Base-by-base conservation (phyloP, 495 filamentous ascomycete species). In the Cercophora scortea region DNA sequence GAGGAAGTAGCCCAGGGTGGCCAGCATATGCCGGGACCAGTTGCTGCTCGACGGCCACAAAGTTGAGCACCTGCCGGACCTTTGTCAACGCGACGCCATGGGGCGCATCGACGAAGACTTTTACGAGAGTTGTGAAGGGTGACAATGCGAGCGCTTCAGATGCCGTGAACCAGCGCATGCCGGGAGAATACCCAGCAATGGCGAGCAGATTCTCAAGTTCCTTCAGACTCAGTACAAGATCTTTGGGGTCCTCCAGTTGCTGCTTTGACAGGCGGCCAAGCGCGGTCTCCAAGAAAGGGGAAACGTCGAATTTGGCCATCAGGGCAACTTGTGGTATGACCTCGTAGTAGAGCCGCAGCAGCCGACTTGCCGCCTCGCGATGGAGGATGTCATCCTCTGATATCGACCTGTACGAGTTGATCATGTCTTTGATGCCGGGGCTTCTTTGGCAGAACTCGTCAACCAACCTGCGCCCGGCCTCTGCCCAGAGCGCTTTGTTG, bases 241-340 rank as follows among this genome's bases (percentile, higher is more conserved):
- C 72, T 50, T 81, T 70, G 0, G 74, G 70, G 34, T 72, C 67
- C 7, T 66, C 68, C 1, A 57, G 15, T 12, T 73, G 60, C 12
- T 57, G 55, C 18, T 83, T 77, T 6, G 79, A 55, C 34, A 68
- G 51, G 40, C 73, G 67, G 45, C 74, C 71, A 42, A 95, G 67
- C 7, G 82, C 76, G 47, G 81, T 76, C 13, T 86, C 78, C n/a
- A 96, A 69, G 13, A 86, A 71, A 6, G 84, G 66, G 0, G 89
- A 89, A 13, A 92, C 85, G 65, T 96, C 94, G 56, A 96, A 89
- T 47, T 81, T 90, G 47, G 91, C 87, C 51, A 84, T 82, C 32
- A 94, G 69, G 0, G 90, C 90, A 16, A 89, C 68, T 59, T 89
- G 83, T 3, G 93, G 90, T 19, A 90, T 71, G 3, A 89, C 78